phyloP scores from a whole-genome alignment of 2,329 filamentous ascomycete genomes.

The Ampelomyces quisqualis region DNA sequence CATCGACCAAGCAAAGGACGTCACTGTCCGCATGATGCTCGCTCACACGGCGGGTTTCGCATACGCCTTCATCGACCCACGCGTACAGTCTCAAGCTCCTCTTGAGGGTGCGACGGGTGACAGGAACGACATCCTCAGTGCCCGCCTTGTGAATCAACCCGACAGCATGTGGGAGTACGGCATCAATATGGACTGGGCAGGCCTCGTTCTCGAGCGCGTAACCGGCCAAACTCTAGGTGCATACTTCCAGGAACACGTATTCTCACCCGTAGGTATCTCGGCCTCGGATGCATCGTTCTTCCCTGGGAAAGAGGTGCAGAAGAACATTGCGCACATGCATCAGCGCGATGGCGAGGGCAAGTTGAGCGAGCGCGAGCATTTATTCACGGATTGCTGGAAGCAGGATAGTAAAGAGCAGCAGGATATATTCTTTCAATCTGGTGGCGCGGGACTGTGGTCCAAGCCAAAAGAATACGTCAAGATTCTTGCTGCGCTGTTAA shows the following conservation, averaged over 20 bases:
- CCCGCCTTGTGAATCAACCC: constrained; percentile 63
- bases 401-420: constrained; percentile 49
- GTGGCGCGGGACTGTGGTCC: constrained; percentile 63
- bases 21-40: constrained; percentile 55
- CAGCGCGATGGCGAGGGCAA: constrained; percentile 49
- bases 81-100: constrained; percentile 48
- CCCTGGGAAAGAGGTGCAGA: constrained; percentile 56
- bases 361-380: constrained; percentile 51
- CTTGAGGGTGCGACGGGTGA: constrained; percentile 61
- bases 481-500: constrained; percentile 63
- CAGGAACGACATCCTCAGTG: constrained; percentile 51
- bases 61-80: constrained; percentile 52
- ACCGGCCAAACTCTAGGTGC: constrained; percentile 48
- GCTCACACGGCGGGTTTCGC: constrained; percentile 54
- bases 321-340: constrained; percentile 60
- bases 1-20: constrained; percentile 45
- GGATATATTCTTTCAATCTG: constrained; percentile 56
- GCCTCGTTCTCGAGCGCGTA: constrained; percentile 50
- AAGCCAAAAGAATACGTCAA: constrained; percentile 61
- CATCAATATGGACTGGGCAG: constrained; percentile 37
- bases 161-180: constrained; percentile 62
- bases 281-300: constrained; percentile 57
- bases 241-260: constrained; percentile 51
- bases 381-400: constrained; percentile 51
- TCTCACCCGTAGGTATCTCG: constrained; percentile 48